Percentiles rank a stretch among this genome's conserved stretches.
These are phyloP conservation scores for Sporobolomyces pararoseus DNA, from an alignment of 768 basidiomycete genomes.

Conservation along the genomic window DNA sequence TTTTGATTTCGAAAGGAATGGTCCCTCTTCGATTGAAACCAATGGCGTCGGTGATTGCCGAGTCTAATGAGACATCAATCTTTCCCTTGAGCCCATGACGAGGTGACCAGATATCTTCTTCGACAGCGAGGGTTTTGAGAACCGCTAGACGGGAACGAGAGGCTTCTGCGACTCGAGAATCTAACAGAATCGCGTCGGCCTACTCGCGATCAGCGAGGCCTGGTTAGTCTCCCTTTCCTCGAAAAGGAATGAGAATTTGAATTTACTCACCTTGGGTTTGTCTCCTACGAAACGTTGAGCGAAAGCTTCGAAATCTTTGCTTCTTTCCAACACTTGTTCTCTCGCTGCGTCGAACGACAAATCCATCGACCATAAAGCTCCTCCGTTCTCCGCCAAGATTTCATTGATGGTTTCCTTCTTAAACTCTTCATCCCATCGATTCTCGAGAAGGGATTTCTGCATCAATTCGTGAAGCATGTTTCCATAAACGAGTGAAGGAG, in stretches of 20 bases:
- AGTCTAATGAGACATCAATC: constrained; percentile 81
- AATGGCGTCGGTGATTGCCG: constrained; percentile 57
- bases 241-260: background rate
- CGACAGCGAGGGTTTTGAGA: constrained; percentile 71
- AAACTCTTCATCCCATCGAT: constrained; percentile 45
- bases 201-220: constrained; percentile 49
- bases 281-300: constrained; percentile 61
- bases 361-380: constrained; percentile 33
- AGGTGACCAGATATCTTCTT: constrained; percentile 98
- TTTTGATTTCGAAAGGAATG: constrained; percentile 93
- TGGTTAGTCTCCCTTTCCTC: no score
- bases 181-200: constrained; percentile 64
- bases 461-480: constrained; percentile 89
- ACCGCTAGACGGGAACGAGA: constrained; percentile 66
- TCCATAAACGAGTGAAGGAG: constrained; percentile 61
- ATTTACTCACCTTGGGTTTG: constrained; percentile 64
- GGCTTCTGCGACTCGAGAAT: constrained; percentile 59
- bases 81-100: constrained; percentile 93
- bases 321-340: constrained; percentile 48
- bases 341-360: constrained; percentile 38
- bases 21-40: constrained; percentile 42
- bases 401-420: constrained; percentile 43
- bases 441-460: constrained; percentile 64
- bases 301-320: constrained; percentile 48
- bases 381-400: constrained; percentile 45